phyloP scores from a whole-genome alignment of 176 grass and related monocot genomes.

The Typha latifolia region DNA sequence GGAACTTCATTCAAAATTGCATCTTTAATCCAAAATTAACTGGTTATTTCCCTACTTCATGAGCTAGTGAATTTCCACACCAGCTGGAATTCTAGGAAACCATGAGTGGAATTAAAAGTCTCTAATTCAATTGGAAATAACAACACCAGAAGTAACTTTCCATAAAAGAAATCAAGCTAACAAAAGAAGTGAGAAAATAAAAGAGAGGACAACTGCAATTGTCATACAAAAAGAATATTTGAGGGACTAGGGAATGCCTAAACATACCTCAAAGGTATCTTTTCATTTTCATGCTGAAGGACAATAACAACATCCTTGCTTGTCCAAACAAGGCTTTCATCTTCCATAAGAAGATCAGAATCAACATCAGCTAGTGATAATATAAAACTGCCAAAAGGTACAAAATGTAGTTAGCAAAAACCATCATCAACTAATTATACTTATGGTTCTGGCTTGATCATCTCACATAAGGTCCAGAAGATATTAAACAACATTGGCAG shows the following conservation, averaged over 20 bases:
- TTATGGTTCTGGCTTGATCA: background rate
- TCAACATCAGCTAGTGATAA: constrained; percentile 87
- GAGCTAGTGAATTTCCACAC: too few species aligned
- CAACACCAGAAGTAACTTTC: too few species aligned
- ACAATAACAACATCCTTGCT: constrained; percentile 97
- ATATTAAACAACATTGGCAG: background rate
- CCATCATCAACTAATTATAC: background rate
- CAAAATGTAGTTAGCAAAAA: background rate
- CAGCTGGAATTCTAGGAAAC: too few species aligned
- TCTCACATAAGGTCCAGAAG: background rate
- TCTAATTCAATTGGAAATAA: too few species aligned
- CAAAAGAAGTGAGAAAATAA: too few species aligned
- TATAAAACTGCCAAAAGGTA: constrained; percentile 60
- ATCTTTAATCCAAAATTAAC: too few species aligned
- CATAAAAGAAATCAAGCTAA: too few species aligned
- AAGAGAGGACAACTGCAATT: too few species aligned
- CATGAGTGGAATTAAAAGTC: too few species aligned
- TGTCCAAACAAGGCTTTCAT: constrained; percentile 99
- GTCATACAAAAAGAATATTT: too few species aligned
- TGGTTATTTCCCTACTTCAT: too few species aligned
- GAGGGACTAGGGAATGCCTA: background rate
- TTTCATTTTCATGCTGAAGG: constrained; percentile 82
- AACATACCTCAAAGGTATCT: constrained; percentile 83
- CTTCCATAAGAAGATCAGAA: constrained; percentile 95
- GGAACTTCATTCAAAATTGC: too few species aligned